phyloP scores from a whole-genome alignment of 768 basidiomycete species.

The Macrolepiota fuliginosa region DNA sequence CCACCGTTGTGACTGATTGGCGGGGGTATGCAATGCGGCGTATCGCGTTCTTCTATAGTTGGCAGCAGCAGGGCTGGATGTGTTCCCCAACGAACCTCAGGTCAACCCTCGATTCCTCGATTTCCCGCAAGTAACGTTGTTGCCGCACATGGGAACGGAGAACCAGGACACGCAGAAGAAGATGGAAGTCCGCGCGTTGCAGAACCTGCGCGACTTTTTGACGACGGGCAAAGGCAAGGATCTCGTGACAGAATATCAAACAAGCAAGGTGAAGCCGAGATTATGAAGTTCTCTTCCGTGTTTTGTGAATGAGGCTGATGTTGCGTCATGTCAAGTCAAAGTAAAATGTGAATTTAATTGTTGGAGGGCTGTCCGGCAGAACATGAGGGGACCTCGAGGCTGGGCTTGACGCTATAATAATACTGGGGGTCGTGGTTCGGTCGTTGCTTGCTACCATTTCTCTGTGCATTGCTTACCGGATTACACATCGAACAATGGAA shows the following conservation, averaged over 20 bases:
- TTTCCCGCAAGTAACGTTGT: constrained; percentile 80
- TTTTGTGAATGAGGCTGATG: constrained; percentile 13
- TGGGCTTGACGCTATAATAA: neutral
- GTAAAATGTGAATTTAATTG: constrained; percentile 20
- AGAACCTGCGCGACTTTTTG: constrained; percentile 72
- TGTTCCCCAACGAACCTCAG: constrained; percentile 81
- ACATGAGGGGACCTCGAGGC: constrained; percentile 24
- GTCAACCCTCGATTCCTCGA: constrained; percentile 76
- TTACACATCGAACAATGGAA: constrained; percentile 1
- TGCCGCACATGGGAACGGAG: constrained; percentile 93
- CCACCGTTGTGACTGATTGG: neutral
- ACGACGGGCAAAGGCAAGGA: constrained; percentile 62
- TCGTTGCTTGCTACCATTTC: neutral
- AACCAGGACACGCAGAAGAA: constrained; percentile 74
- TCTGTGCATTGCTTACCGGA: neutral
- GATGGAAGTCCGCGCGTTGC: constrained; percentile 86
- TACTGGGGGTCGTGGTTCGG: neutral
- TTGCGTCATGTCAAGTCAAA: constrained; percentile 59
- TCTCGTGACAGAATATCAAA: constrained; percentile 55
- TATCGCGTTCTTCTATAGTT: constrained; percentile 35
- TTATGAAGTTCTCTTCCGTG: constrained; percentile 16
- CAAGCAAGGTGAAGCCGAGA: constrained; percentile 27
- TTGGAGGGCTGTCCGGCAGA: neutral
- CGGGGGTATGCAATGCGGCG: constrained; percentile 2
- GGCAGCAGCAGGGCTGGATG: constrained; percentile 79